phyloP scores from a whole-genome alignment of 352 stramenopile species.

The Globisporangium okanoganense region DNA sequence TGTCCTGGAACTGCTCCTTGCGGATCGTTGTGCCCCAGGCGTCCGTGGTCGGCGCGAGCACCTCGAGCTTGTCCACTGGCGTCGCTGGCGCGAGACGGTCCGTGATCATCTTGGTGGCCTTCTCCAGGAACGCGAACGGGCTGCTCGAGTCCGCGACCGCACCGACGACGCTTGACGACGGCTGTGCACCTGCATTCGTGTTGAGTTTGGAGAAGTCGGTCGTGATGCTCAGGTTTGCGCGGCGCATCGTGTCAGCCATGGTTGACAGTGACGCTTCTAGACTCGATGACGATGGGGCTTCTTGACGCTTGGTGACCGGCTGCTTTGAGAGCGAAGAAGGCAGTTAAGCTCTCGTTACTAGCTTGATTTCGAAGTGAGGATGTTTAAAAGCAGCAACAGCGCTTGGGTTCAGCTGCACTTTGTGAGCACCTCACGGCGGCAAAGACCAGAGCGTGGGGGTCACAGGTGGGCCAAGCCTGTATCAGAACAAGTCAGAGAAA shows the following conservation, averaged over 20 bases:
- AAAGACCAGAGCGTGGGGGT: no score
- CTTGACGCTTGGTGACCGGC: background rate
- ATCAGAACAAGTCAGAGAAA: no score
- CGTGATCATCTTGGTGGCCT: slow-evolving; percentile 59
- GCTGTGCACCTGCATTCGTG: slow-evolving; percentile 2
- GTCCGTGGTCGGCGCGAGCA: slow-evolving; percentile 14
- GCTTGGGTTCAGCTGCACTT: no score
- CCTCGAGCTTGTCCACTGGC: slow-evolving; percentile 23
- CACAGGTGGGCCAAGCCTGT: no score
- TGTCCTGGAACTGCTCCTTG: slow-evolving; percentile 75
- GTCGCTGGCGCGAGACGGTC: slow-evolving; percentile 18
- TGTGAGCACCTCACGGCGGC: no score
- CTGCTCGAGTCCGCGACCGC: slow-evolving; percentile 28
- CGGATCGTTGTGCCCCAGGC: slow-evolving; percentile 62
- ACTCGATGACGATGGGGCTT: background rate
- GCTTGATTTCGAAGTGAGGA: background rate
- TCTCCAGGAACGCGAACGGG: slow-evolving; percentile 41
- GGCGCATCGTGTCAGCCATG: slow-evolving; percentile 53
- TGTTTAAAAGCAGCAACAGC: slow-evolving; percentile 1
- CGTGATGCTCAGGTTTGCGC: slow-evolving; percentile 51
- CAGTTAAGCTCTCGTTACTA: background rate
- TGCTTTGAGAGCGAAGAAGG: background rate
- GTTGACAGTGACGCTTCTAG: background rate
- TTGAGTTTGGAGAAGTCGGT: slow-evolving; percentile 40
- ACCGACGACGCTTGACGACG: slow-evolving; percentile 8